Conservation (phyloP, 768 basidiomycete genomes). For the Rhodotorula diobovata region DNA sequence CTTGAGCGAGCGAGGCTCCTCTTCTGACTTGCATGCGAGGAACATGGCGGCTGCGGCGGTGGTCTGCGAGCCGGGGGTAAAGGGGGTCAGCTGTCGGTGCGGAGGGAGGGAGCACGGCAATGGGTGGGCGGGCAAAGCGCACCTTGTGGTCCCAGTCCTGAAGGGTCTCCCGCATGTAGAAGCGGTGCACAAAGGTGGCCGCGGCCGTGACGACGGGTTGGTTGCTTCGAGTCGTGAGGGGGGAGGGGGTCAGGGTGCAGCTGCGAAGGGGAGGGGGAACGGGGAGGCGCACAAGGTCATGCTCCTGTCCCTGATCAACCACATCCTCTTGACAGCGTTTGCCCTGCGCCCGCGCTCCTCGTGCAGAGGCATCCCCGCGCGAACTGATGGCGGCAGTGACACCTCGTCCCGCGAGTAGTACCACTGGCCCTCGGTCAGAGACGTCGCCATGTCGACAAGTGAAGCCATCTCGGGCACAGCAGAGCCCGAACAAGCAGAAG, state of each 20-base stretch:
- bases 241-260: background rate
- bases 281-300: background rate
- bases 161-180: slow-evolving; percentile 46
- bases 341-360: slow-evolving; percentile 3
- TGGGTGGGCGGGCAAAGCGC: background rate
- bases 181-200: slow-evolving; percentile 45
- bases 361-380: slow-evolving; percentile 30
- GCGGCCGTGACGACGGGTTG: slow-evolving; percentile 41
- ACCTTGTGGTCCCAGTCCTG: slow-evolving; percentile 39
- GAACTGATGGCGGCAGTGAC: slow-evolving; percentile 40
- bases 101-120: background rate
- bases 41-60: slow-evolving; percentile 45
- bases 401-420: slow-evolving; percentile 40
- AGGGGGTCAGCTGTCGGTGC: background rate
- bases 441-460: background rate
- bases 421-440: slow-evolving; percentile 44
- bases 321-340: background rate
- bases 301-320: background rate
- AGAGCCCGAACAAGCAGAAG: background rate
- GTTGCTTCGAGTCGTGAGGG: background rate
- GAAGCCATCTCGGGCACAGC: background rate
- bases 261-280: background rate
- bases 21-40: slow-evolving; percentile 46
- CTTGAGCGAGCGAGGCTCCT: slow-evolving; percentile 42
- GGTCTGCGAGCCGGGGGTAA: slow-evolving; percentile 24